phyloP scores from a whole-genome alignment of 768 basidiomycete species.

The Leccinum ochraceum region DNA sequence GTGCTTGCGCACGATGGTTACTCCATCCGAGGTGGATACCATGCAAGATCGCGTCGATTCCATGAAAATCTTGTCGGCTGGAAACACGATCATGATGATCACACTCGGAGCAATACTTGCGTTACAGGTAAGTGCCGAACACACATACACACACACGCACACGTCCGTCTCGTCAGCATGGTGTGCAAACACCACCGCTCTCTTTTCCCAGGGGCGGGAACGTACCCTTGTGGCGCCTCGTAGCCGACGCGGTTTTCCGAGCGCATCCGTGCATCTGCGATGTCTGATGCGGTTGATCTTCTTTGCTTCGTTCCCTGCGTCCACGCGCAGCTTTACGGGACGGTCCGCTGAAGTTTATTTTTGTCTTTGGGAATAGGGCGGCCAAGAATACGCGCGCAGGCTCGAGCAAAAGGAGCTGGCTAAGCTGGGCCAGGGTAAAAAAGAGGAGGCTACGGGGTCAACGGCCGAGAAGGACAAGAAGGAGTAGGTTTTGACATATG shows the following conservation, averaged over 20 bases:
- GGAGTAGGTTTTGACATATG: constrained; percentile 19
- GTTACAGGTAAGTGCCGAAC: constrained; percentile 61
- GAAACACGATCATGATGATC: constrained; percentile 80
- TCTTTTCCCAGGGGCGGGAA: constrained; percentile 13
- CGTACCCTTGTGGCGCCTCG: constrained; percentile 8
- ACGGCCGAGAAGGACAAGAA: constrained; percentile 33
- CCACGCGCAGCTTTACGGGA: constrained; percentile 10
- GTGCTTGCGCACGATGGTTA: constrained; percentile 71
- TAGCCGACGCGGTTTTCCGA: constrained; percentile 13
- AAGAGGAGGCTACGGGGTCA: constrained; percentile 21
- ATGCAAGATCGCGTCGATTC: constrained; percentile 72
- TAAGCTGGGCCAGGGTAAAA: constrained; percentile 40
- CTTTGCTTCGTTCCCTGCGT: constrained; percentile 8
- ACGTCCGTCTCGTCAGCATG: not conserved
- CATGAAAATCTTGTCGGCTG: constrained; percentile 79
- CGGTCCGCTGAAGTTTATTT: constrained; percentile 11
- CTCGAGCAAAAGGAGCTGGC: constrained; percentile 48
- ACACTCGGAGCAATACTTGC: constrained; percentile 63
- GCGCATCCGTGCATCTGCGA: not conserved
- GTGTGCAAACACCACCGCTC: constrained; percentile 4
- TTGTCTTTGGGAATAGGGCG: constrained; percentile 52
- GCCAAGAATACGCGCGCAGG: constrained; percentile 81
- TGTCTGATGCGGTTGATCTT: constrained; percentile 6
- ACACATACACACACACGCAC: not conserved
- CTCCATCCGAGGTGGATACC: constrained; percentile 57